Conservation (phyloP, 169 alveolate species). For the Toxoplasma gondii region DNA sequence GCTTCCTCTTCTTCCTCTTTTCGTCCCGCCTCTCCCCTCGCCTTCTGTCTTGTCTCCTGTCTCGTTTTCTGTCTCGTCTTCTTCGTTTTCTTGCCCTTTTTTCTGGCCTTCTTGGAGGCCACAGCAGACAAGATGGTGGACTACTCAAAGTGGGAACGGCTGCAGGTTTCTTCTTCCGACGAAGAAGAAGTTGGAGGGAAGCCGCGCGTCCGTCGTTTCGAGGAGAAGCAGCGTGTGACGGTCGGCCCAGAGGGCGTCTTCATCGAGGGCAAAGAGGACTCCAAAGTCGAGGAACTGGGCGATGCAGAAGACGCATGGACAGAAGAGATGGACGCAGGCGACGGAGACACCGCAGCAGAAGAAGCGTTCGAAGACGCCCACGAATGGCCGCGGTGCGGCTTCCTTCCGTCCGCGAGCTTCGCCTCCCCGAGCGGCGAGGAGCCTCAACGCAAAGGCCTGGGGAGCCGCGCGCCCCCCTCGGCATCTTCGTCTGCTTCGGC, state of each 20-base stretch:
- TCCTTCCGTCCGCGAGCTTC: neutral
- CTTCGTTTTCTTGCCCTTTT: too few relatives aligned
- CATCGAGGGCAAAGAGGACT: conserved; percentile 24
- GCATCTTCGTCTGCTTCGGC: neutral
- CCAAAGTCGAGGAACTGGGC: neutral
- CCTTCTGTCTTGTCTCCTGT: too few relatives aligned
- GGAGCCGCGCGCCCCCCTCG: neutral
- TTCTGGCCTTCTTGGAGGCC: too few relatives aligned
- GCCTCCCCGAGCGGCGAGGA: neutral
- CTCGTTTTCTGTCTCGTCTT: too few relatives aligned
- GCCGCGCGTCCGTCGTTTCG: conserved; percentile 58
- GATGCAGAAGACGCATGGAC: neutral
- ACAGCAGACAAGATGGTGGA: conserved; percentile 52
- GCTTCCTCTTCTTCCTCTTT: neutral
- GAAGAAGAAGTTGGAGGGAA: conserved; percentile 3
- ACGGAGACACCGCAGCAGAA: conserved; percentile 3
- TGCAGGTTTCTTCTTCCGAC: conserved; percentile 53
- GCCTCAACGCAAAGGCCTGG: conserved; percentile 1
- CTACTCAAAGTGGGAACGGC: conserved; percentile 62
- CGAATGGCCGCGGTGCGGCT: conserved; percentile 67
- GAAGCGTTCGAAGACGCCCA: conserved; percentile 58
- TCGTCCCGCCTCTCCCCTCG: neutral
- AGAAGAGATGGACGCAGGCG: conserved; percentile 27
- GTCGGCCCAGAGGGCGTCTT: conserved; percentile 43
- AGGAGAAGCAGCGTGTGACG: conserved; percentile 46